Percentiles rank a stretch among this genome's conserved stretches.
These are phyloP conservation scores for Flaveria ramosissima DNA, from an alignment of 129 eudicot genomes.

Conservation along the genomic window DNA sequence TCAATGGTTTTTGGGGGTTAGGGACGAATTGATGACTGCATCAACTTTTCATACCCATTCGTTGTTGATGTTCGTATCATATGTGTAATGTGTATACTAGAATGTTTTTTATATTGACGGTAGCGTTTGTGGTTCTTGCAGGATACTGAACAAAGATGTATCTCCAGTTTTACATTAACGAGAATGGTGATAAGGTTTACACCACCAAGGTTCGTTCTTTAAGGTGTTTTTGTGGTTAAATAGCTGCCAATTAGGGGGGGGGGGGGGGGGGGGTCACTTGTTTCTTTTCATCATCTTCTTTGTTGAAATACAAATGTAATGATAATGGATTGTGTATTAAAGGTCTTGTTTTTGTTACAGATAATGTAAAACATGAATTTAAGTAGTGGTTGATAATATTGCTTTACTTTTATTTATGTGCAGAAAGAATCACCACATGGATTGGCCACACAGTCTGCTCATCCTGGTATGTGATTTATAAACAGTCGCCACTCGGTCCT, in stretches of 20 bases:
- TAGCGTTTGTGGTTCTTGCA: conserved; percentile 13
- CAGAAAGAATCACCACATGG: conserved; percentile 93
- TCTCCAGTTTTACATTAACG: conserved; percentile 68
- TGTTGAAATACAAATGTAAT: background rate
- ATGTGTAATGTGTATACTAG: background rate
- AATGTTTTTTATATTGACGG: background rate
- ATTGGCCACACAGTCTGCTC: conserved; percentile 83
- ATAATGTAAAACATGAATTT: background rate
- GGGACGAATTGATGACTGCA: background rate
- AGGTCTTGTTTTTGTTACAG: background rate
- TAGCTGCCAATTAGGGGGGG: background rate
- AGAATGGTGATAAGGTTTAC: conserved; percentile 71
- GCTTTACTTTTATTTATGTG: conserved; percentile 26
- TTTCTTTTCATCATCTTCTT: background rate
- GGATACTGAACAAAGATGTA: conserved; percentile 47
- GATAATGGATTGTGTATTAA: background rate
- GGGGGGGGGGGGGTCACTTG: too few species aligned
- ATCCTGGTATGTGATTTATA: conserved; percentile 65
- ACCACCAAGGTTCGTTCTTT: conserved; percentile 49
- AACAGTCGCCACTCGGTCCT: background rate
- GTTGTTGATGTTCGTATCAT: too few species aligned
- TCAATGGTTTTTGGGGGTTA: background rate
- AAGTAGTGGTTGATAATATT: background rate
- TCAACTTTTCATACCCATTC: background rate
- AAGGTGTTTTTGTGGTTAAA: background rate